Percentiles rank a stretch among this genome's conserved stretches.
Evolutionary conservation across 768 basidiomycete genomes (phyloP).

Genomic region (Sporobolomyces pararoseus): DNA sequence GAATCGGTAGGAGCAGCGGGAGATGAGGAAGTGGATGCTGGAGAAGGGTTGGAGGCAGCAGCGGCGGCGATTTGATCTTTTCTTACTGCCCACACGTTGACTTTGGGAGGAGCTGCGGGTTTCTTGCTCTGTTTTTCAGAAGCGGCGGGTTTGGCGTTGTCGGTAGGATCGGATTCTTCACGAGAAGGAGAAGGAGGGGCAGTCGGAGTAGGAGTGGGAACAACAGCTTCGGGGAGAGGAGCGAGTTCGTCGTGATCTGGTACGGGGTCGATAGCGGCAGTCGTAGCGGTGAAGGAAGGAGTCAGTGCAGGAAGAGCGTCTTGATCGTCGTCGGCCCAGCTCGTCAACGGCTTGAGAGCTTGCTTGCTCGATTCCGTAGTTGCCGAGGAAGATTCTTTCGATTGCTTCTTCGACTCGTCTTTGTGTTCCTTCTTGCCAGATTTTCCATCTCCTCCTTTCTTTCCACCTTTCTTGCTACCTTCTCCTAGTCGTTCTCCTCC

Average conservation of each 20-base stretch:
- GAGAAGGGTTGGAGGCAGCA: not conserved
- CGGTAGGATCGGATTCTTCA: constrained; percentile 7
- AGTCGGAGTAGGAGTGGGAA: constrained; percentile 9
- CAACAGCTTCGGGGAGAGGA: constrained; percentile 16
- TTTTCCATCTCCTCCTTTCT: constrained; percentile 3
- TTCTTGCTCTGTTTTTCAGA: constrained; percentile 14
- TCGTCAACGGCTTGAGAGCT: constrained; percentile 18
- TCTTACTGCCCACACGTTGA: constrained; percentile 39
- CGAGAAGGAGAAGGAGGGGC: constrained; percentile 9
- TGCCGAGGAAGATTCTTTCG: not conserved
- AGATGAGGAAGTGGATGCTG: not conserved
- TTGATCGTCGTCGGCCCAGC: constrained; percentile 37
- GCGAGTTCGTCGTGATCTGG: constrained; percentile 8
- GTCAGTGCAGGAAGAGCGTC: constrained; percentile 19
- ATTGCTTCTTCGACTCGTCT: constrained; percentile 4
- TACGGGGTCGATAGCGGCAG: not conserved
- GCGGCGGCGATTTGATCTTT: constrained; percentile 36
- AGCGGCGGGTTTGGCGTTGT: not conserved
- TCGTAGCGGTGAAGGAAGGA: constrained; percentile 21
- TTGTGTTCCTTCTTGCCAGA: not conserved
- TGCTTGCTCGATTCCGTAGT: not conserved
- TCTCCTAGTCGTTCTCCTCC: not conserved
- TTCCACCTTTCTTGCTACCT: not conserved
- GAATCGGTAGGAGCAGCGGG: not conserved
- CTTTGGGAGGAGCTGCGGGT: constrained; percentile 26